Base-by-base conservation (phyloP, 306 rosid species). In the Psophocarpus tetragonolobus region DNA sequence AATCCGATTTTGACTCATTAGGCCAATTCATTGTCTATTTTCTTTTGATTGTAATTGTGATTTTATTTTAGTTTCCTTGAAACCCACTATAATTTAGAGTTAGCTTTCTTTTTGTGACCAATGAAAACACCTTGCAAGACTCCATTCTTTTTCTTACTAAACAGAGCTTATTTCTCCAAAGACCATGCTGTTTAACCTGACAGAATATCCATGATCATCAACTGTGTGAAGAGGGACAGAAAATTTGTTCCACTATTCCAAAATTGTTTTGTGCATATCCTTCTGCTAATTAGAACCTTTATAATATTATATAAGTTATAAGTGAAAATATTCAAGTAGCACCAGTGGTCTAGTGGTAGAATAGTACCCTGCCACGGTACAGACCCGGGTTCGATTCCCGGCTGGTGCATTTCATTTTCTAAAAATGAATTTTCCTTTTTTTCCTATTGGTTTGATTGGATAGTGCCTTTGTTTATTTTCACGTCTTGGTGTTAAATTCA, bases 371-470 rank as follows among this genome's bases (percentile, higher is more conserved):
- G 89, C 85, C 85, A 82, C 87, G 78, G 87, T 84, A 87, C 88
- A 87, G 87, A 85, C 87, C 84, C 76, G 89, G 91, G 93, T 90
- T 92, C 88, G 95, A 92, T 90, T 92, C 93, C 94, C 89, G 90
- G 91, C 89, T 85, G 91, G 90, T 85, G 90, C 94, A 80, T 8
- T 50, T 4, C 0, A 32, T 32, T 32, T 32, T 32, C n/a, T n/a
- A n/a, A n/a, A n/a, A n/a, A n/a, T n/a, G n/a, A n/a, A n/a, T n/a
- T n/a, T n/a, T n/a, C n/a, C n/a, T n/a, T n/a, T n/a, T n/a, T n/a
- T n/a, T n/a, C n/a, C n/a, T n/a, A n/a, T n/a, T n/a, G n/a, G n/a
- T n/a, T n/a, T n/a, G n/a, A n/a, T n/a, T n/a, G n/a, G n/a, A n/a
- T n/a, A n/a, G n/a, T n/a, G n/a, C n/a, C n/a, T n/a, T n/a, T n/a